Percentiles rank a stretch among this genome's conserved stretches.
phyloP scores from a whole-genome alignment of 2,329 filamentous ascomycete species.

The Zymoseptoria brevis region DNA sequence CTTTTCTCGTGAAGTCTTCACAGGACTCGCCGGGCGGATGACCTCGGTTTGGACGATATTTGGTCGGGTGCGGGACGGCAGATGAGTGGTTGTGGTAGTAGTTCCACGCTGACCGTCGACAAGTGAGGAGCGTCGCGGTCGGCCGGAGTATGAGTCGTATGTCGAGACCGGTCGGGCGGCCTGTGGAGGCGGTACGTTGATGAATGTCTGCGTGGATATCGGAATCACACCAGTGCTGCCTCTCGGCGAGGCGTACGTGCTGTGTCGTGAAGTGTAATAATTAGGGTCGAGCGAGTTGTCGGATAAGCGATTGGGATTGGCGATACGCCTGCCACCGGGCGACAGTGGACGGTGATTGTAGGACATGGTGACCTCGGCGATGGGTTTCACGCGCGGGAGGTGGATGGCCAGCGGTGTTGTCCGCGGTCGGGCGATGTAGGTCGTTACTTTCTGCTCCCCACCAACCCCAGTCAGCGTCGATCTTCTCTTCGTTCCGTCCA shows the following conservation, averaged over 20 bases:
- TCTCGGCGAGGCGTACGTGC: conserved; percentile 27
- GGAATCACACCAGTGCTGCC: conserved; percentile 32
- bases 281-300: conserved; percentile 25
- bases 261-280: conserved; percentile 21
- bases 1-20: conserved; percentile 30
- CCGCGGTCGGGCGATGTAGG: conserved; percentile 2
- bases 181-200: conserved; percentile 21
- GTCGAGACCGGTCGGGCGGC: conserved; percentile 21
- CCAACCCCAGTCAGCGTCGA: not conserved
- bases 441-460: not conserved
- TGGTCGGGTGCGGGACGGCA: conserved; percentile 28
- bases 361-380: conserved; percentile 24
- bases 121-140: conserved; percentile 39
- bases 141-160: conserved; percentile 38
- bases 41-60: conserved; percentile 28
- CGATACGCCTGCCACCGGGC: conserved; percentile 29
- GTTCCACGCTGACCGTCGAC: conserved; percentile 30
- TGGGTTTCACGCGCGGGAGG: conserved; percentile 16
- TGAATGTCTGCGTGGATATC: conserved; percentile 30
- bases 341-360: conserved; percentile 28
- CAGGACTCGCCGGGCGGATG: conserved; percentile 35
- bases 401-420: conserved; percentile 10
- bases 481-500: not conserved
- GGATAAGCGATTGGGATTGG: conserved; percentile 25
- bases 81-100: conserved; percentile 17